Evolutionary conservation across 208 protist species (phyloP).

Genomic region (Wallacemonas sp.): DNA sequence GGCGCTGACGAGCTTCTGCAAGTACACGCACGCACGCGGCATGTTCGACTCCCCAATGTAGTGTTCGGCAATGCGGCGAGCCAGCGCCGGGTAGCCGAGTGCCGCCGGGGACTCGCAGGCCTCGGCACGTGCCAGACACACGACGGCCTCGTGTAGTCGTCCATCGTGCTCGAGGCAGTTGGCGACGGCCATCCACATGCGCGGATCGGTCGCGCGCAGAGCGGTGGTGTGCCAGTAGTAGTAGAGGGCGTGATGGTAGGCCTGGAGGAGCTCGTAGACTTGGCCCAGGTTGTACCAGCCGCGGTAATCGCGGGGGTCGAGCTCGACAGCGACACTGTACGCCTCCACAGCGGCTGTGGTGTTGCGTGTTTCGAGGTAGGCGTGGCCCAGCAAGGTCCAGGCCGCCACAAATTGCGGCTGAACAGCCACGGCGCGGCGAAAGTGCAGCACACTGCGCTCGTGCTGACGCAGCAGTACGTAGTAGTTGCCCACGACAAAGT

Average conservation of each 20-base stretch:
- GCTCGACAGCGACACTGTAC: constrained; percentile 94
- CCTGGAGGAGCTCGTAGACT: constrained; percentile 96
- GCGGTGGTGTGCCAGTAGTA: constrained; percentile 95
- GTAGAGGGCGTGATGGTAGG: constrained; percentile 95
- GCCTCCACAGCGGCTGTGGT: constrained; percentile 94
- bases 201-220: constrained; percentile 93
- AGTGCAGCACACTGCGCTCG: constrained; percentile 95
- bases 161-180: constrained; percentile 83
- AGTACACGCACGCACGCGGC: constrained; percentile 58
- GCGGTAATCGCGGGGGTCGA: constrained; percentile 94
- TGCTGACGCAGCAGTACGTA: constrained; percentile 95
- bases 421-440: constrained; percentile 90
- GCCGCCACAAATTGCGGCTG: constrained; percentile 90
- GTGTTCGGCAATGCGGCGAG: constrained; percentile 60
- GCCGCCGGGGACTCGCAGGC: constrained; percentile 46
- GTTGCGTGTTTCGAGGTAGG: constrained; percentile 97
- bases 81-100: constrained; percentile 65
- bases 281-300: constrained; percentile 98
- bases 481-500: constrained; percentile 98
- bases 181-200: constrained; percentile 92
- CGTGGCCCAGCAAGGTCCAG: constrained; percentile 98
- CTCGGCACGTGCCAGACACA: constrained; percentile 80
- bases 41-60: constrained; percentile 54
- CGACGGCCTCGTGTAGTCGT: constrained; percentile 60
- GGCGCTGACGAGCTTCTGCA: constrained; percentile 62